Percentiles rank a stretch among this genome's conserved stretches.
Evolutionary conservation across 495 filamentous ascomycete species (phyloP).

Genomic region (Astrocystis sublimbata): DNA sequence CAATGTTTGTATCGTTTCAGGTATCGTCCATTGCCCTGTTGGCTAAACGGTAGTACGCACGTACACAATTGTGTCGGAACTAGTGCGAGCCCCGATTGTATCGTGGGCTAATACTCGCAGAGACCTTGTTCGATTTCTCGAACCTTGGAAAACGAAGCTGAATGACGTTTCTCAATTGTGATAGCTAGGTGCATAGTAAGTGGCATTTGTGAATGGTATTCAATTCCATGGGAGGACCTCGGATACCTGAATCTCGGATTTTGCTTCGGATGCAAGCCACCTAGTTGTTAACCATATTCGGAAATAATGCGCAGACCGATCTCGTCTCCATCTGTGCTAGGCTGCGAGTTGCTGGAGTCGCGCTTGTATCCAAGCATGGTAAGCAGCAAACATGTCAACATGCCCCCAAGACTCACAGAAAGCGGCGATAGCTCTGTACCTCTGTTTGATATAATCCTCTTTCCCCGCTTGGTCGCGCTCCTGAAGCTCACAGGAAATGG

Average conservation of each 20-base stretch:
- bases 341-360: slow-evolving; percentile 1
- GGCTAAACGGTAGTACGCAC: too few relatives aligned
- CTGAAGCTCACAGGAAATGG: slow-evolving; percentile 23
- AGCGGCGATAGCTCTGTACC: slow-evolving; percentile 44
- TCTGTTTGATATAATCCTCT: slow-evolving; percentile 32
- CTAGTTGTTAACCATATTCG: not conserved
- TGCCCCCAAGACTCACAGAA: slow-evolving; percentile 46
- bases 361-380: slow-evolving; percentile 38
- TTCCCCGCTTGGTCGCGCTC: slow-evolving; percentile 35
- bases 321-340: not conserved
- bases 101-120: too few relatives aligned
- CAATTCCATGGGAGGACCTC: too few relatives aligned
- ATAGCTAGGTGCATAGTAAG: not conserved
- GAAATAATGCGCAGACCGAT: not conserved
- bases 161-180: slow-evolving; percentile 7
- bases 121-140: not conserved
- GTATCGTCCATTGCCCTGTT: too few relatives aligned
- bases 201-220: not conserved
- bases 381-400: slow-evolving; percentile 46
- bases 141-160: not conserved
- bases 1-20: too few relatives aligned
- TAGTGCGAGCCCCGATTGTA: too few relatives aligned
- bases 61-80: too few relatives aligned
- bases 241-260: too few relatives aligned
- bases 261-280: not conserved